phyloP scores from a whole-genome alignment of 805 yeast genomes.

The Cyberlindnera mississippiensis region DNA sequence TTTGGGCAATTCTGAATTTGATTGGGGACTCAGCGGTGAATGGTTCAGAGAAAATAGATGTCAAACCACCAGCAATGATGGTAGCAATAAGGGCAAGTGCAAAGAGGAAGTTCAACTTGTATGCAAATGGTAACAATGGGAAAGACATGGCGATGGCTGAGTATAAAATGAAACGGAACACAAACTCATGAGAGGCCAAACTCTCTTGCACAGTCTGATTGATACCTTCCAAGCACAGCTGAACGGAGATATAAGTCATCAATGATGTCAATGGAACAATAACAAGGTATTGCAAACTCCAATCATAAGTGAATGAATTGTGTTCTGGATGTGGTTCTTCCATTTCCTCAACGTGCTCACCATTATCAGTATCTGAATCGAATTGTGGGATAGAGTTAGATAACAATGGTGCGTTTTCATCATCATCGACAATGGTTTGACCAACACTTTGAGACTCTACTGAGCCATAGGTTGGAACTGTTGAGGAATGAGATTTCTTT shows the following conservation, averaged over 20 bases:
- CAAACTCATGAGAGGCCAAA: constrained; percentile 35
- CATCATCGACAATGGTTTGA: constrained; percentile 12
- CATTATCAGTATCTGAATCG: constrained; percentile 15
- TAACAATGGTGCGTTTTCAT: constrained; percentile 34
- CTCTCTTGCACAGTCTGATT: constrained; percentile 74
- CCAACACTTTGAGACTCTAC: constrained; percentile 8
- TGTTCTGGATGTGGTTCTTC: constrained; percentile 21
- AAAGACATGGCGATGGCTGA: constrained; percentile 37
- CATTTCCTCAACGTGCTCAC: constrained; percentile 4
- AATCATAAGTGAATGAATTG: constrained; percentile 60
- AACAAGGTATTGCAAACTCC: constrained; percentile 71
- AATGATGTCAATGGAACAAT: constrained; percentile 63
- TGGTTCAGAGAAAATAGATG: constrained; percentile 45
- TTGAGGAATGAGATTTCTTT: not conserved
- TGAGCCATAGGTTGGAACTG: constrained; percentile 9
- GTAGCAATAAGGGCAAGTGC: constrained; percentile 37
- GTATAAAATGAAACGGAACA: constrained; percentile 34
- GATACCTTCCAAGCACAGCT: constrained; percentile 56
- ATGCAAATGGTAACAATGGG: constrained; percentile 65
- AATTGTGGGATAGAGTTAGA: constrained; percentile 18
- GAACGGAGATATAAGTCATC: constrained; percentile 48
- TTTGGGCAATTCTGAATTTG: constrained; percentile 68
- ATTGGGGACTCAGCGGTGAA: constrained; percentile 61
- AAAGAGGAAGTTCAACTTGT: constrained; percentile 56
- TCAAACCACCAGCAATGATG: constrained; percentile 35